phyloP scores from a whole-genome alignment of 768 basidiomycete species.

The Asterophora parasitica region DNA sequence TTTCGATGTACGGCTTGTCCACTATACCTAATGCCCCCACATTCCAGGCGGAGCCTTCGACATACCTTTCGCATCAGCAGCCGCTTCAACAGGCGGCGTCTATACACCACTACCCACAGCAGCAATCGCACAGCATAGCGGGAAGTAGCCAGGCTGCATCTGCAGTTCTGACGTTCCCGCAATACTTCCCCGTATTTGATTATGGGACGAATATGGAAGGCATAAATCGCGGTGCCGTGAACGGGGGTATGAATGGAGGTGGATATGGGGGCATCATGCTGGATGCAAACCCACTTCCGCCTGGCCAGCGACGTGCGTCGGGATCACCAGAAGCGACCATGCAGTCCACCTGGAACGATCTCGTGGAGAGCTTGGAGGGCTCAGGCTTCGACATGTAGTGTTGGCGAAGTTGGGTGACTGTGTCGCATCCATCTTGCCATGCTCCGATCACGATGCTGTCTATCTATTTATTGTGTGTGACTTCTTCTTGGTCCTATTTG shows the following conservation, averaged over 20 bases:
- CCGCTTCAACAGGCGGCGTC: constrained; percentile 13
- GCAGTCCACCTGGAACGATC: constrained; percentile 62
- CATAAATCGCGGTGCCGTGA: not conserved
- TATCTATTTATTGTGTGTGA: too few species aligned
- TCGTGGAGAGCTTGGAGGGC: too few species aligned
- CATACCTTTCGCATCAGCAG: constrained; percentile 29
- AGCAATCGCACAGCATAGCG: constrained; percentile 14
- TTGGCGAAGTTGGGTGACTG: too few species aligned
- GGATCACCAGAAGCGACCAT: constrained; percentile 60
- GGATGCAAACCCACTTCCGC: constrained; percentile 35
- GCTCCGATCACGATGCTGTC: too few species aligned
- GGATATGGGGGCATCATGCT: constrained; percentile 29
- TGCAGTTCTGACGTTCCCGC: constrained; percentile 44
- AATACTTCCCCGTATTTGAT: constrained; percentile 75
- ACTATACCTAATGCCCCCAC: constrained; percentile 27
- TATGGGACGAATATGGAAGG: constrained; percentile 40
- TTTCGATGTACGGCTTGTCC: constrained; percentile 44
- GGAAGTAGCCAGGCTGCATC: constrained; percentile 10
- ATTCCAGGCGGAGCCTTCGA: constrained; percentile 30
- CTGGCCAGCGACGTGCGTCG: constrained; percentile 36
- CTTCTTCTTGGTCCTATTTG: too few species aligned
- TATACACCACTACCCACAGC: constrained; percentile 9
- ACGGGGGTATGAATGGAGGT: constrained; percentile 12
- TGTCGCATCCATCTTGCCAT: not conserved
- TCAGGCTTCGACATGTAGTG: constrained; percentile 34